phyloP scores from a whole-genome alignment of 257 asterid genomes.

The Salvia hispanica region DNA sequence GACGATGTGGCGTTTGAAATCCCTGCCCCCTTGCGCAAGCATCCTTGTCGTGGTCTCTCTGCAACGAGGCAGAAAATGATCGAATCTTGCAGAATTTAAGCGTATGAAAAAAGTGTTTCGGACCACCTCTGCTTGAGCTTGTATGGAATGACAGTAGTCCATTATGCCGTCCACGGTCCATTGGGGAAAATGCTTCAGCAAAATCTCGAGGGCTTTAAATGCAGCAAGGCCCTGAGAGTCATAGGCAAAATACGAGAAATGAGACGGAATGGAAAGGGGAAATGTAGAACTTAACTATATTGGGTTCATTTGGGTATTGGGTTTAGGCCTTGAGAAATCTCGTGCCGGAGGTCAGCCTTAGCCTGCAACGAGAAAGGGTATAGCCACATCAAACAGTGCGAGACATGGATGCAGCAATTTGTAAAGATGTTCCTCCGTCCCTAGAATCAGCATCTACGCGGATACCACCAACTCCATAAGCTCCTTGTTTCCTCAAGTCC shows the following conservation, averaged over 20 bases:
- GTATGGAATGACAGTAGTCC: slow-evolving; percentile 15
- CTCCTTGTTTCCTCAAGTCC: slow-evolving; percentile 18
- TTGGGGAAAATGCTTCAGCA: slow-evolving; percentile 27
- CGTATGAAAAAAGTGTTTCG: background rate
- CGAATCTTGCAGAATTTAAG: background rate
- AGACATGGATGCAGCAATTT: background rate
- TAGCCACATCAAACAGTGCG: background rate
- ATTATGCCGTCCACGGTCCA: slow-evolving; percentile 40
- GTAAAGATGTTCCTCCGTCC: too few species aligned
- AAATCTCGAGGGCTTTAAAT: slow-evolving; percentile 18
- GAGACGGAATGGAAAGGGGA: too few species aligned
- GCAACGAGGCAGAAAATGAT: background rate
- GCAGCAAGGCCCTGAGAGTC: slow-evolving; percentile 29
- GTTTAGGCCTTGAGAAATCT: slow-evolving; percentile 5
- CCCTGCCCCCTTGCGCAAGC: slow-evolving; percentile 18
- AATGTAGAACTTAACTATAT: slow-evolving; percentile 4
- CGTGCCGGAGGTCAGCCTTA: slow-evolving; percentile 30
- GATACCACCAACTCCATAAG: too few species aligned
- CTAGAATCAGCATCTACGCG: too few species aligned
- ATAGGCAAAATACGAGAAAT: too few species aligned
- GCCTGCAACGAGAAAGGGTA: slow-evolving; percentile 16
- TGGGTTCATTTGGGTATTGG: slow-evolving; percentile 23
- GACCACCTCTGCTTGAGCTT: too few species aligned
- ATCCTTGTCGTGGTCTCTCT: slow-evolving; percentile 22
- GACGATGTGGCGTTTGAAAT: slow-evolving; percentile 31